These are phyloP conservation scores for Fusarium coicis DNA, from an alignment of 2,329 filamentous ascomycete genomes.

Conservation along the genomic window DNA sequence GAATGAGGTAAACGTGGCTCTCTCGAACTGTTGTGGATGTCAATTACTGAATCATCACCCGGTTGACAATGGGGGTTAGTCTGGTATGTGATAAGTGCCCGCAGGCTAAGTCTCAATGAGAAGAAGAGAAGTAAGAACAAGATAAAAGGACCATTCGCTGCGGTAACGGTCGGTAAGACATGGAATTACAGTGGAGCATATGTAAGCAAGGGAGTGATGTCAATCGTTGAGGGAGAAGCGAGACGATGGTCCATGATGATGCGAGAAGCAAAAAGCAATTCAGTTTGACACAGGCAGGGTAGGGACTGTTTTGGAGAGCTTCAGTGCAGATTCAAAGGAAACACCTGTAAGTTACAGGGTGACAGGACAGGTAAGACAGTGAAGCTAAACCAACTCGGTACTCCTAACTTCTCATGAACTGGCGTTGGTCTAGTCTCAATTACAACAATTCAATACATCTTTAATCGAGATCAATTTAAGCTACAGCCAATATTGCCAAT, in stretches of 20 bases:
- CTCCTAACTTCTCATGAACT: neutral
- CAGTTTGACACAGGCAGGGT: neutral
- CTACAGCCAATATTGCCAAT: neutral
- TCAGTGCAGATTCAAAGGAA: neutral
- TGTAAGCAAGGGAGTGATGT: constrained; percentile 22
- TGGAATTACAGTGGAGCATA: constrained; percentile 19
- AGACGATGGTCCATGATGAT: constrained; percentile 4
- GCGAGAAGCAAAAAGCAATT: constrained; percentile 27
- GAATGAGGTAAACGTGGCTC: neutral
- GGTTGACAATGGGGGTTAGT: neutral
- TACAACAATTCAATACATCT: neutral
- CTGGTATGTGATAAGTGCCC: constrained; percentile 24
- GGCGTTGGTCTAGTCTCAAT: neutral
- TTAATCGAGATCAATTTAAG: neutral
- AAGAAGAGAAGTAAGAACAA: neutral
- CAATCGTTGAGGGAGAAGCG: neutral
- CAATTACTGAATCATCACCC: neutral
- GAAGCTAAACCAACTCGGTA: neutral
- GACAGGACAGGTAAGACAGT: neutral
- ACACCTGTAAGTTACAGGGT: neutral
- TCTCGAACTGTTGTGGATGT: neutral
- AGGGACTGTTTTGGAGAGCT: neutral
- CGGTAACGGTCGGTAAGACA: constrained; percentile 29
- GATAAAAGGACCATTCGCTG: constrained; percentile 17
- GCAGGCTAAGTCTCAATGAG: neutral